Evolutionary conservation across 108 stramenopile genomes (phyloP), one percentile per base, ranked within the genome.

Genomic region (Pinguiococcus pyrenoidosus): DNA sequence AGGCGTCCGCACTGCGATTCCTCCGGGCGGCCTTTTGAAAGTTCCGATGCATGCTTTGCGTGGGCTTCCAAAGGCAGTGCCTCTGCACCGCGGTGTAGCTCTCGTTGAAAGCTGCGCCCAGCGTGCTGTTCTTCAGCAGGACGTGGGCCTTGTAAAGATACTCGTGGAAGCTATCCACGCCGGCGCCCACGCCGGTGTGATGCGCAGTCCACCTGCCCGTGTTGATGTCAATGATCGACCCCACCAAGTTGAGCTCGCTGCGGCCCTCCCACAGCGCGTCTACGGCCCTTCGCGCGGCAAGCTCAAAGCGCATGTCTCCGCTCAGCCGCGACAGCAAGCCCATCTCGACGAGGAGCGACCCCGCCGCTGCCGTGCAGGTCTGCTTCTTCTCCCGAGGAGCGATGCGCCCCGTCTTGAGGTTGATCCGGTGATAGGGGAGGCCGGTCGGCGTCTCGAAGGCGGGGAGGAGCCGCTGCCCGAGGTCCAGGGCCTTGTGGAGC

Each of bases 121-220:
- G 48, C 41, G 33, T 59, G 5, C 16, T 27, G 26, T 59, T 43
- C 16, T 41, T 34, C 28, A 64, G 39, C 26, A 72, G 47, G 29
- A 47, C 44, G 27, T 20, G 20, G n/a, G 60, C 66, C 66, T 76
- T 76, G 33, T 65, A 28, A 2, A 68, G 56, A 48, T 76, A 74
- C 61, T 76, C 75, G 55, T 63, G 69, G 46, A 67, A 76, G 9
- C 56, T 60, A 50, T 76, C 75, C 0, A 56, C 56, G 20, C 69
- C 66, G 0, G 71, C 67, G 6, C 71, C 71, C 25, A 66, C 34
- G 26, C 68, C 59, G 9, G 68, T 54, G 30, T n/a, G 10, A 26
- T 22, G 17, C 3, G 20, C 41, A 5, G 49, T 35, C 72, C 72
- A 74, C 17, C 18, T 4, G 0, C 72, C 75, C 9, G 56, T 53